These are phyloP conservation scores for Rhododendron henanense DNA, from an alignment of 148 eudicot species.

Conservation along the genomic window DNA sequence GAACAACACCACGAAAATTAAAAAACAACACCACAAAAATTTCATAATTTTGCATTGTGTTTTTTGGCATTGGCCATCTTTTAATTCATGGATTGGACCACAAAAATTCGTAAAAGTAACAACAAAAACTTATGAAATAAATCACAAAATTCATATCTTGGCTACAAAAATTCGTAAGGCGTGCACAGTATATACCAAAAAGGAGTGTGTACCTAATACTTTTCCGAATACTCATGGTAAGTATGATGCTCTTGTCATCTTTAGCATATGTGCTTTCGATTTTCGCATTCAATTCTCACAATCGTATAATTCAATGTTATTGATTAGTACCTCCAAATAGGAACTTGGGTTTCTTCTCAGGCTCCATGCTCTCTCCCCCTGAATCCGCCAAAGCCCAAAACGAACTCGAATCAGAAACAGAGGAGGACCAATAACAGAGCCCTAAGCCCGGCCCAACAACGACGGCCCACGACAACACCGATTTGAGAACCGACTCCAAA, in stretches of 20 bases:
- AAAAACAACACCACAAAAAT: no score
- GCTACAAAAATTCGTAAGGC: not conserved
- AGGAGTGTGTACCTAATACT: not conserved
- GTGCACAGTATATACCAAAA: not conserved
- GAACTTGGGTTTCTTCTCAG: constrained; percentile 38
- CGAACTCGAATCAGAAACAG: constrained; percentile 14
- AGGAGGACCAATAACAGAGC: constrained; percentile 32
- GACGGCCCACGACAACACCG: constrained; percentile 32
- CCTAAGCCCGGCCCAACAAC: constrained; percentile 51
- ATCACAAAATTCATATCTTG: not conserved
- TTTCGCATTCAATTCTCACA: not conserved
- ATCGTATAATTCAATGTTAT: no score
- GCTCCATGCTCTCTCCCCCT: constrained; percentile 5
- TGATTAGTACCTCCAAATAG: constrained; percentile 43
- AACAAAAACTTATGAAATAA: no score
- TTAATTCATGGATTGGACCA: no score
- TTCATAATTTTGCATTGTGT: no score
- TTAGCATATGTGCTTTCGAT: not conserved
- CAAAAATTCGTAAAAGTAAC: no score
- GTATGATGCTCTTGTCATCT: no score
- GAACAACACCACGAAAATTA: no score
- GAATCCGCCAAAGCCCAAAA: constrained; percentile 45
- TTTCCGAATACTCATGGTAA: not conserved
- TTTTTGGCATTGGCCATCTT: no score
- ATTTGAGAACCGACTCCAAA: constrained; percentile 15